These are phyloP conservation scores for Tulasnella sp. DNA, from an alignment of 768 basidiomycete genomes.

Conservation along the genomic window DNA sequence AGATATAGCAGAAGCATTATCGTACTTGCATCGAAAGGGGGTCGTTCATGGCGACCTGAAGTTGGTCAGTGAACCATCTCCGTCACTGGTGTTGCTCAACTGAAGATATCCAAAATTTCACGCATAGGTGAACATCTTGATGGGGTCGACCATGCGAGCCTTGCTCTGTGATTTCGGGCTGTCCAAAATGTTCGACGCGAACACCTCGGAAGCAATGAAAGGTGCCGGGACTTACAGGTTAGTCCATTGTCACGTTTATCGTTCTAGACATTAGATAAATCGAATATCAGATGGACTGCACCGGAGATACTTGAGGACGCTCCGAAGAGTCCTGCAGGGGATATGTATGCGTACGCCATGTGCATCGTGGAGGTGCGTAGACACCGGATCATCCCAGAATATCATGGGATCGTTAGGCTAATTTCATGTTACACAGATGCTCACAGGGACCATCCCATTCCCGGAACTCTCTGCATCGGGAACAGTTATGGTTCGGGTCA, in stretches of 20 bases:
- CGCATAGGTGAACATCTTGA: conserved; percentile 7
- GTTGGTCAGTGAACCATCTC: background rate
- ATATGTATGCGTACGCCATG: conserved; percentile 13
- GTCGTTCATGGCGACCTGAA: conserved; percentile 18
- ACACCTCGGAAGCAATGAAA: background rate
- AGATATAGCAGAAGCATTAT: conserved; percentile 15
- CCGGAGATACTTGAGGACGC: conserved; percentile 6
- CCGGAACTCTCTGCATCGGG: background rate
- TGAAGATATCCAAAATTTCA: background rate
- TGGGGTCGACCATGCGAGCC: background rate
- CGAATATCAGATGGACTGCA: background rate
- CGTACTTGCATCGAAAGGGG: conserved; percentile 13
- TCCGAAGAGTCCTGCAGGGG: background rate
- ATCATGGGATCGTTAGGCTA: background rate
- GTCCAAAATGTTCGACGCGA: conserved; percentile 4
- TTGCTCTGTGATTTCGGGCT: conserved; percentile 7
- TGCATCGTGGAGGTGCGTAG: conserved; percentile 18
- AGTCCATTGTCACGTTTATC: background rate
- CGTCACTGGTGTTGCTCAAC: background rate
- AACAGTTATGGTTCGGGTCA: background rate
- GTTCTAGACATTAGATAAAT: background rate
- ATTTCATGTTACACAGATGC: too few species aligned
- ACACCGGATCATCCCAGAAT: background rate
- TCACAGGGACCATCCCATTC: conserved; percentile 8
- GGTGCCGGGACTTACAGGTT: conserved; percentile 11